Conservation (phyloP, 306 rosid genomes). For the Ochetophila trinervis region DNA sequence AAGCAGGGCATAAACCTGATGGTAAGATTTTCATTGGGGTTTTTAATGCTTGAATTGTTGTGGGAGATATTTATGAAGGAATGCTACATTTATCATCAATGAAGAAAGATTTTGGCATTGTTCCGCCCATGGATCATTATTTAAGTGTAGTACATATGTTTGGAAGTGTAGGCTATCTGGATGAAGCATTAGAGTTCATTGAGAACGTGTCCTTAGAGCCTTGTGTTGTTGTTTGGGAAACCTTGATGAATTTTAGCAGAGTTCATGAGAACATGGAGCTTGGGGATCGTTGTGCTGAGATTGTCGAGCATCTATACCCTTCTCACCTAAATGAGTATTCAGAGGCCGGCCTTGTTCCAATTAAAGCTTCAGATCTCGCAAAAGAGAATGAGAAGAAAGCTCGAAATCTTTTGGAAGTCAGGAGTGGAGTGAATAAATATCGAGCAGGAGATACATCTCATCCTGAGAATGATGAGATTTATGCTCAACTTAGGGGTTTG, state of each 20-base stretch:
- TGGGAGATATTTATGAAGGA: constrained; percentile 67
- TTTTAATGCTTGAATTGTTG: constrained; percentile 52
- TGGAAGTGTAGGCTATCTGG: constrained; percentile 65
- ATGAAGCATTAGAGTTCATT: constrained; percentile 75
- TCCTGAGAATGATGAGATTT: constrained; percentile 59
- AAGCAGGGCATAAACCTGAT: constrained; percentile 61
- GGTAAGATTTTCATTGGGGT: constrained; percentile 63
- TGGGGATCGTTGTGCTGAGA: constrained; percentile 70
- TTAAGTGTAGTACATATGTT: constrained; percentile 65
- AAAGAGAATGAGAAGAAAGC: constrained; percentile 59
- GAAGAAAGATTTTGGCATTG: constrained; percentile 60
- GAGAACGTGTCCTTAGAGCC: constrained; percentile 67
- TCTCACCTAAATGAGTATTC: constrained; percentile 57
- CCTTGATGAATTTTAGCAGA: constrained; percentile 79
- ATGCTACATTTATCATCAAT: constrained; percentile 67
- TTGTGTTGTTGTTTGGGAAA: constrained; percentile 58
- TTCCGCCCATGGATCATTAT: constrained; percentile 56
- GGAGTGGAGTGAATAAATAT: constrained; percentile 78
- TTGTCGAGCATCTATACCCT: constrained; percentile 60
- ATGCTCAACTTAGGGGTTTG: constrained; percentile 61
- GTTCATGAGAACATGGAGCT: constrained; percentile 65
- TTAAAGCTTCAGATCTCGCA: constrained; percentile 45
- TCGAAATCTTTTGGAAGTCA: constrained; percentile 57
- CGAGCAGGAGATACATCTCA: constrained; percentile 86
- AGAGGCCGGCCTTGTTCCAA: constrained; percentile 66